These are phyloP conservation scores for Crucihimalaya himalaica DNA, from an alignment of 345 rosid species.

Conservation along the genomic window DNA sequence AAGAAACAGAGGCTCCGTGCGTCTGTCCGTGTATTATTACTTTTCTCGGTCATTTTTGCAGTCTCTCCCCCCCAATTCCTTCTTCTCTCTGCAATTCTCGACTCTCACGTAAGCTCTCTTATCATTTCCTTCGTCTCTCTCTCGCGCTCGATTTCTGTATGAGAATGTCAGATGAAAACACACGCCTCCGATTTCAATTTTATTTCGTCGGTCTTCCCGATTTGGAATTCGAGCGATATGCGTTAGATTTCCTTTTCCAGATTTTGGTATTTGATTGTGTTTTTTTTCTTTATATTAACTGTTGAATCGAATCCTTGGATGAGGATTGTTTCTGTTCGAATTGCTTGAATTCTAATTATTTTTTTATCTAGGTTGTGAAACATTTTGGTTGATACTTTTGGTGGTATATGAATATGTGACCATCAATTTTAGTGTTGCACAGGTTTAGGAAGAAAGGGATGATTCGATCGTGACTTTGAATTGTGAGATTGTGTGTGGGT, in stretches of 20 bases:
- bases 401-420: not conserved
- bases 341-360: not conserved
- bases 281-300: not conserved
- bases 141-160: constrained; percentile 1
- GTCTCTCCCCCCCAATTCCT: not conserved
- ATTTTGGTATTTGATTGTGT: not conserved
- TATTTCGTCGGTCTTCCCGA: constrained; percentile 6
- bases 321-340: constrained; percentile 4
- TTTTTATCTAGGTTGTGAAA: not conserved
- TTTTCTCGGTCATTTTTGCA: constrained; percentile 29
- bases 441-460: constrained; percentile 26
- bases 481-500: not conserved
- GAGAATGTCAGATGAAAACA: constrained; percentile 7
- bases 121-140: not conserved
- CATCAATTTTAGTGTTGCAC: constrained; percentile 8
- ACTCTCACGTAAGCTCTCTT: constrained; percentile 36
- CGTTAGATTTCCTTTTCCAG: not conserved
- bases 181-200: not conserved
- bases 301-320: not conserved
- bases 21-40: not conserved
- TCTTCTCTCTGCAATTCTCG: not conserved
- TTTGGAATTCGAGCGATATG: not conserved
- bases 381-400: not conserved
- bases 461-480: constrained; percentile 10
- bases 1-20: not conserved